Evolutionary conservation across 352 stramenopile genomes (phyloP), one percentile per base, ranked within the genome.

Genomic region (Phytophthora citrophthora): DNA sequence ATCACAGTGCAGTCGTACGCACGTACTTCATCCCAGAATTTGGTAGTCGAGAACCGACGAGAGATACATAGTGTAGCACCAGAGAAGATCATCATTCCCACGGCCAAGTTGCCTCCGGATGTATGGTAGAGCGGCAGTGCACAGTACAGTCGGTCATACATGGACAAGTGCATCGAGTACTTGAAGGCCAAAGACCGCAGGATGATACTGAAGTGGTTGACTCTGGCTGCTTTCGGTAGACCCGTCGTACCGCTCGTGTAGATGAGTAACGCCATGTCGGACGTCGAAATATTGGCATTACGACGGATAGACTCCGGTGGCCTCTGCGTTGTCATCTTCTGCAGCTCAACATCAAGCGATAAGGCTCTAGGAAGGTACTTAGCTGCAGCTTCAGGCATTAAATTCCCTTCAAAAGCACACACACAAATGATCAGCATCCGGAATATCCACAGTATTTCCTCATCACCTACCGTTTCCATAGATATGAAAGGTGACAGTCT

Each of bases 191-290:
- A 54, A 26, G 78, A 73, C n/a, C 82, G 82, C 26, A 88, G 16
- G 20, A 91, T 76, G 47, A 94, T 77, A 43, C 77, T 91, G 44
- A 85, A 82, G 71, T 96, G 86, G 46, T 79, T 88, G 24, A 95
- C 82, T 9, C 84, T 68, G 5, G 83, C 83, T 3, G 89, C 89
- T 63, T 96, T 96, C 41, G 85, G 86, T 15, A 94, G 59, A 0
- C 80, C 82, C 12, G 89, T 96, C 46, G 88, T 96, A 41, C 89
- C 89, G 43, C 86, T 95, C 34, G 86, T 95, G 60, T 94, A 96
- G 59, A 96, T 95, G n/a, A 90, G 73, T 43, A 93, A 61, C 23
- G 76, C 76, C 58, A 76, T 88, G 63, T 94, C 83, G 3, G 62
- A 81, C n/a, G 73, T 86, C 32, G 61, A 68, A 45, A 90, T 72